Evolutionary conservation across 345 rosid species (phyloP), one percentile per base, ranked within the genome.

Genomic region (Populus alba): DNA sequence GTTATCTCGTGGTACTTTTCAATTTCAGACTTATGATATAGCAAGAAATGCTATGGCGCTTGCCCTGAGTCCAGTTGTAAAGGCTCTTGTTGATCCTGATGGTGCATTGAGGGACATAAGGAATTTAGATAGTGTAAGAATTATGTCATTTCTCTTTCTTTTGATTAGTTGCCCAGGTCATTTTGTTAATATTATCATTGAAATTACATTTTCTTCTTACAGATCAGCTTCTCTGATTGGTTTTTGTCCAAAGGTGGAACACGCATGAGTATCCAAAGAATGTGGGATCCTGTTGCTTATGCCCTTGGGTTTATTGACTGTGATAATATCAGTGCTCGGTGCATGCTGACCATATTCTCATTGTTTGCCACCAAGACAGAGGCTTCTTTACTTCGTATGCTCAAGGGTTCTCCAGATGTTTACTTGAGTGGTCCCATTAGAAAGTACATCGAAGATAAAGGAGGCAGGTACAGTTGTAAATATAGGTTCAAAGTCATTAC

Each of bases 201-300:
- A 76, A 68, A 37, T 31, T 78, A 70, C 23, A 61, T 76, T 72
- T 69, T 13, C 47, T 73, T 39, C 81, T 78, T 85, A 80, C 87
- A 94, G 99, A 89, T 94, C 84, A 94, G 99, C 89, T 95, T 95
- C 88, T 93, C 97, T n/a, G 90, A 92, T 80, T 96, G 99, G 99
- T 96, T 96, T 86, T 66, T 96, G 84, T 93, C 97, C 37, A 95
- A 93, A 88, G 99, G 99, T 57, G 99, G 99, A 68, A 93, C 98
- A 13, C 87, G 97, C 25, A 79, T 59, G 45, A 95, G 99, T 77
- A 92, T 95, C 77, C 95, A 91, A 80, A 90, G 99, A 87, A 88
- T 95, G 99, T 95, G 99, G 99, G 98, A 96, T 87, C 99, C 99
- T 69, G 99, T 96, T 86, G 99, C 99, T 62, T 96, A 95, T 77